These are phyloP conservation scores for Fragaria iinumae DNA, from an alignment of 306 rosid genomes.

Conservation along the genomic window DNA sequence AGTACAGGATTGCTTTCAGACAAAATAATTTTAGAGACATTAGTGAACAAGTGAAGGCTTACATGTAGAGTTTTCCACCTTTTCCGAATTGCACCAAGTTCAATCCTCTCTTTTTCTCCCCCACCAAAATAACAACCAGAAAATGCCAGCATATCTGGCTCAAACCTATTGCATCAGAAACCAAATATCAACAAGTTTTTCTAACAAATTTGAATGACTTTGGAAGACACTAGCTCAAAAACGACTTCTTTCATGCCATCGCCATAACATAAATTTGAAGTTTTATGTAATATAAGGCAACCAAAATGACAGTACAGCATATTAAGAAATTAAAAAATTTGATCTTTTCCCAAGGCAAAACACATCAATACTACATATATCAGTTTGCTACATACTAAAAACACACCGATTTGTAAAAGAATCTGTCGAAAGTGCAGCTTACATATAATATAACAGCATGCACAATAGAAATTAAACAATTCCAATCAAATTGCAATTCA, in stretches of 20 bases:
- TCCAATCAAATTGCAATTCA: slow-evolving; percentile 23
- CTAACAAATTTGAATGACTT: neutral
- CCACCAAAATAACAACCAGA: slow-evolving; percentile 97
- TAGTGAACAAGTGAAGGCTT: slow-evolving; percentile 28
- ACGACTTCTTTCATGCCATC: neutral
- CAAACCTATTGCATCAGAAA: slow-evolving; percentile 51
- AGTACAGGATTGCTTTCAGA: neutral
- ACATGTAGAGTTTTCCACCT: slow-evolving; percentile 86
- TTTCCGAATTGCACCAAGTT: slow-evolving; percentile 70
- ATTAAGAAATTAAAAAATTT: neutral
- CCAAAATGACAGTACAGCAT: neutral
- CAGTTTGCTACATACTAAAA: neutral
- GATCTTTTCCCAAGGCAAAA: neutral
- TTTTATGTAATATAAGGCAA: neutral
- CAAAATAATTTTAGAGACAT: slow-evolving; percentile 7
- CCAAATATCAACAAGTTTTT: slow-evolving; percentile 22
- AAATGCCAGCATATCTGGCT: slow-evolving; percentile 97
- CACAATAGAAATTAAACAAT: slow-evolving; percentile 13
- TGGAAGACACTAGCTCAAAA: neutral
- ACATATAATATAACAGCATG: neutral
- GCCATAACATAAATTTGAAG: slow-evolving; percentile 6
- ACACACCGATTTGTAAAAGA: neutral
- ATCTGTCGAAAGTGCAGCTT: neutral
- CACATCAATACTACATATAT: neutral
- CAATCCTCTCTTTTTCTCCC: slow-evolving; percentile 73